Base-by-base conservation (phyloP, 2,329 filamentous ascomycete genomes). In the Pseudocercospora musae region DNA sequence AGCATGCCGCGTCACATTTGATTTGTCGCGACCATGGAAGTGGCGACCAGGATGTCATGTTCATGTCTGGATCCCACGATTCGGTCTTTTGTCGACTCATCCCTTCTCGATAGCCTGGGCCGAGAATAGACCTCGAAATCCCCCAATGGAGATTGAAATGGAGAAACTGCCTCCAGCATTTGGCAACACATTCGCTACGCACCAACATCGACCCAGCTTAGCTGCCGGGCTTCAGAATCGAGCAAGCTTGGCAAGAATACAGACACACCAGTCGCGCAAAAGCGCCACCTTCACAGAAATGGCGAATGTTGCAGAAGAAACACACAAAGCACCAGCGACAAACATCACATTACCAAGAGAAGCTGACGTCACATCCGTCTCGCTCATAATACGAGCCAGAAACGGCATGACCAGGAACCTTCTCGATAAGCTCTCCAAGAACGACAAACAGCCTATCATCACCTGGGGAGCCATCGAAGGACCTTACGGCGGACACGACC, bases 371-470 rank as follows among this genome's bases (percentile, higher is more conserved):
- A 78, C 76, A 29, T 74, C 77, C 66, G 85, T 93, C 73, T 89
- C 87, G 13, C 88, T 92, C 71, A 79, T 94, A 72, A 87, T 91
- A 72, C 85, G 89, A 66, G 88, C 86, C 42, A 84, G 89, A 55
- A 90, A 89, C 1, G 90, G 90, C 52, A 87, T 92, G 78, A 93
- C 90, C 1, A 81, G 85, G 66, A 82, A 81, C 13, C 81, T 94
- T 44, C 91, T 87, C 80, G 82, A 89, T 71, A 86, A 85, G 70
- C 89, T 89, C 4, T 79, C 84, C 52, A 81, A 82, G n/a, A 78
- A 81, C 23, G 83, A 86, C 2, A 85, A 83, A 62, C 85, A 88
- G 60, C 82, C 81, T 42, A 82, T 91, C 71, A 78, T 81, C 21
- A 88, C 88, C 6, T 85, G 78, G 37, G 90, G 88, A 66, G 83